Conservation (phyloP, 768 basidiomycete genomes). For the Pleurotus djamor region DNA sequence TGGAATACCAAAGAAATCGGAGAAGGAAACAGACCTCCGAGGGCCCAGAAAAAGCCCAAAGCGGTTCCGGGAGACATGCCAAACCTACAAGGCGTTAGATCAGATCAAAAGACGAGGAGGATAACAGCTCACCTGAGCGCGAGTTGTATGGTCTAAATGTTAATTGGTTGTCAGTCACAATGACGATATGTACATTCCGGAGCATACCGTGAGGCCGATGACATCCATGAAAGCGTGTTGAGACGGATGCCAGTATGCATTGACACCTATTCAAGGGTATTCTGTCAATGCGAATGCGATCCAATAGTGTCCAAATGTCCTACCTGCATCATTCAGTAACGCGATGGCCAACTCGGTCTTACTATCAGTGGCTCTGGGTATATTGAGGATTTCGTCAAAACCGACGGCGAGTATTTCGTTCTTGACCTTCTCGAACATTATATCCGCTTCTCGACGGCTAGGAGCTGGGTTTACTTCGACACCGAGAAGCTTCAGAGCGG, state of each 20-base stretch:
- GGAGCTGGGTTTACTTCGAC: slow-evolving; percentile 58
- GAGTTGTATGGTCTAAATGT: slow-evolving; percentile 55
- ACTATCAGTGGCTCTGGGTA: slow-evolving; percentile 59
- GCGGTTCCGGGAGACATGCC: slow-evolving; percentile 72
- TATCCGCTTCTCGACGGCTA: slow-evolving; percentile 50
- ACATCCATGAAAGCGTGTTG: slow-evolving; percentile 55
- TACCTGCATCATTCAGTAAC: slow-evolving; percentile 69
- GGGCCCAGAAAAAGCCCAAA: slow-evolving; percentile 71
- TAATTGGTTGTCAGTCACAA: background rate
- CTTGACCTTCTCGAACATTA: slow-evolving; percentile 69
- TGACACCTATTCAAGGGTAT: slow-evolving; percentile 40
- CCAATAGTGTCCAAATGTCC: slow-evolving; percentile 6
- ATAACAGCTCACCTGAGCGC: slow-evolving; percentile 49
- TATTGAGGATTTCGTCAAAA: slow-evolving; percentile 62
- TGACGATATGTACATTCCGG: background rate
- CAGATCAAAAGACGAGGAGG: background rate
- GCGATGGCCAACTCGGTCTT: slow-evolving; percentile 62
- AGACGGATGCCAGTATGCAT: slow-evolving; percentile 69
- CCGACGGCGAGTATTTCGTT: slow-evolving; percentile 70
- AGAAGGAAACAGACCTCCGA: slow-evolving; percentile 42
- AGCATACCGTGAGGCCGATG: slow-evolving; percentile 62
- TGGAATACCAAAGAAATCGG: background rate
- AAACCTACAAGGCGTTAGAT: slow-evolving; percentile 31
- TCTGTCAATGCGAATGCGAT: background rate
- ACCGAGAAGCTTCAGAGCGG: slow-evolving; percentile 59